These are phyloP conservation scores for Penicillium pancosmium DNA, from an alignment of 495 filamentous ascomycete species.

Conservation along the genomic window DNA sequence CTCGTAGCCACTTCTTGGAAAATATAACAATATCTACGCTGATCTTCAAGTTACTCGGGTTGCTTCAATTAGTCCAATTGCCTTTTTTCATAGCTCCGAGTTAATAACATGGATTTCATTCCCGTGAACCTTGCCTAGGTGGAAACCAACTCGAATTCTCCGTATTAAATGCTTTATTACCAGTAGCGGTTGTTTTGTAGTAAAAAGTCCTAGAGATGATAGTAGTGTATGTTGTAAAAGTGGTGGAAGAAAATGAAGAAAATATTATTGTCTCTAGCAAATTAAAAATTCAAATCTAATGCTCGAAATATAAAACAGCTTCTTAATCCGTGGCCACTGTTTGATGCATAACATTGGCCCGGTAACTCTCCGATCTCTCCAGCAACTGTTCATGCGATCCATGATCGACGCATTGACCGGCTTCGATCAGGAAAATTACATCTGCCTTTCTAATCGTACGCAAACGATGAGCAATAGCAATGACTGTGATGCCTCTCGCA, in stretches of 20 bases:
- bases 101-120: too few species aligned
- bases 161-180: too few species aligned
- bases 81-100: too few species aligned
- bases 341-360: conserved; percentile 54
- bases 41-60: too few species aligned
- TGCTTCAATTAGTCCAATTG: too few species aligned
- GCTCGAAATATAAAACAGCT: background rate
- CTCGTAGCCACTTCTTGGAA: too few species aligned
- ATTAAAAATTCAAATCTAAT: conserved; percentile 9
- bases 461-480: conserved; percentile 79
- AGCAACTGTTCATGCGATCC: conserved; percentile 73
- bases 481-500: conserved; percentile 70
- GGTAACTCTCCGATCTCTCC: conserved; percentile 58
- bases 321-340: conserved; percentile 34
- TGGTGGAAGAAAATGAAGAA: background rate
- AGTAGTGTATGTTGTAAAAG: background rate
- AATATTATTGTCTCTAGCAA: conserved; percentile 4
- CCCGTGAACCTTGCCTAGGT: too few species aligned
- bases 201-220: too few species aligned
- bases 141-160: too few species aligned
- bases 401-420: conserved; percentile 63
- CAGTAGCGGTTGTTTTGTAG: too few species aligned
- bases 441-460: conserved; percentile 76
- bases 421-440: conserved; percentile 74
- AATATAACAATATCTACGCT: too few species aligned